Conservation (phyloP, 192 early-diverging fungal genomes). For the Geranomyces michiganensis region DNA sequence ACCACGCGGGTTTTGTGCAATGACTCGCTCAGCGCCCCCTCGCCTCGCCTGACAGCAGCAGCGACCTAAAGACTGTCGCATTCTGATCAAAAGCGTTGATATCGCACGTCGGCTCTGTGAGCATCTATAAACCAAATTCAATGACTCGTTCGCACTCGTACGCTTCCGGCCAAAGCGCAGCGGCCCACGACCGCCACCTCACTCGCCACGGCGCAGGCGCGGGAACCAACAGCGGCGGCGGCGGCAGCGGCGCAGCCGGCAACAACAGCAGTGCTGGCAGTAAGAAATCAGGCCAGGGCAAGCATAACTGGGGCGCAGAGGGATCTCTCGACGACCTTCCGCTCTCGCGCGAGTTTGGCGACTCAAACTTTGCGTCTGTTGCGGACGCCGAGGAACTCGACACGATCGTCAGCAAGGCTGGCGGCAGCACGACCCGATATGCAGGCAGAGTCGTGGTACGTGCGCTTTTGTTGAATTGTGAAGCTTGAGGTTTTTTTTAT, state of each 20-base stretch:
- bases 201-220: conserved; percentile 7
- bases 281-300: not conserved
- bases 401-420: not conserved
- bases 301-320: conserved; percentile 4
- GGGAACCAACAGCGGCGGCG: not conserved
- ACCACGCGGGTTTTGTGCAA: too few relatives aligned
- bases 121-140: too few relatives aligned
- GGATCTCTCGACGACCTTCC: not conserved
- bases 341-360: conserved; percentile 4
- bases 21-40: too few relatives aligned
- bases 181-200: conserved; percentile 14
- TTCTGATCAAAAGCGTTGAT: too few relatives aligned
- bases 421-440: not conserved
- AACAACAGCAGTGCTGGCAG: not conserved
- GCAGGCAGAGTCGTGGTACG: not conserved
- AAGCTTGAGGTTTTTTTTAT: too few relatives aligned
- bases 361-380: conserved; percentile 55
- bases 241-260: not conserved
- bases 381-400: conserved; percentile 23
- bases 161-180: not conserved
- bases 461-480: too few relatives aligned
- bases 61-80: too few relatives aligned
- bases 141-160: conserved; percentile 22
- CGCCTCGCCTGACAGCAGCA: too few relatives aligned
- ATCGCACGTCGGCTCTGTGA: too few relatives aligned